Base-by-base conservation (phyloP, 768 basidiomycete species). In the Rickenella mellea region DNA sequence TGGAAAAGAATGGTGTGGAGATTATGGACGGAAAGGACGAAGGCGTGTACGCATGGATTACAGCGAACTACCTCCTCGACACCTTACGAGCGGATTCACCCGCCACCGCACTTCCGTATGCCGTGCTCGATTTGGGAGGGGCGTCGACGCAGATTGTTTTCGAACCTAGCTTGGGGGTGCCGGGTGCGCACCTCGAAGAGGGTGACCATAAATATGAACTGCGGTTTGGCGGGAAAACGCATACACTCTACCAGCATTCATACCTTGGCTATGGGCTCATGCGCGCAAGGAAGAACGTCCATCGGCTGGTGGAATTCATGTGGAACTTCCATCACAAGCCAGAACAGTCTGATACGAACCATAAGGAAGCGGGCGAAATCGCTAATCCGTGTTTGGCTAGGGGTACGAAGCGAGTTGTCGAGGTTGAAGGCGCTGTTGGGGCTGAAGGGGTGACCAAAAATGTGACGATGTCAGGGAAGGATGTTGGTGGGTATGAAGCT, bases 31-130 rank as follows among this genome's bases (percentile, higher is more conserved):
- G 93, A 6, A 74, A 80, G 50, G 93, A 98, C 57, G 94, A 97
- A 61, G 94, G 90, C 25, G 89, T 97, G n/a, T 98, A 87, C 57
- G 91, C 94, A 22, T 98, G 94, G 93, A 90, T 97, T 50, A 96
- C 94, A 14, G 90, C 87, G 45, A 98, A 98, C 62, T 97, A 96
- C 63, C 71, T 97, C 37, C 66, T 94, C 31, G 71, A 73, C 40
- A 77, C 83, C 28, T 78, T 96, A 54, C 73, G 78, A 12, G 66
- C 70, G 8, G 72, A 70, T 38, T 62, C 72, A 14, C 63, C 66
- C 1, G 48, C 56, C 40, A 61, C 66, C 22, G 69, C 67, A 14
- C 58, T 65, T 17, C 80, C 86, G 21, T 87, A 85, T 50, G 94
- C 94, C 19, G 91, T 96, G 32, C 80, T 98, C 39, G 96, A 98